Evolutionary conservation across 73 alveolate species (phyloP).

Genomic region (Paramecium tetraurelia): DNA sequence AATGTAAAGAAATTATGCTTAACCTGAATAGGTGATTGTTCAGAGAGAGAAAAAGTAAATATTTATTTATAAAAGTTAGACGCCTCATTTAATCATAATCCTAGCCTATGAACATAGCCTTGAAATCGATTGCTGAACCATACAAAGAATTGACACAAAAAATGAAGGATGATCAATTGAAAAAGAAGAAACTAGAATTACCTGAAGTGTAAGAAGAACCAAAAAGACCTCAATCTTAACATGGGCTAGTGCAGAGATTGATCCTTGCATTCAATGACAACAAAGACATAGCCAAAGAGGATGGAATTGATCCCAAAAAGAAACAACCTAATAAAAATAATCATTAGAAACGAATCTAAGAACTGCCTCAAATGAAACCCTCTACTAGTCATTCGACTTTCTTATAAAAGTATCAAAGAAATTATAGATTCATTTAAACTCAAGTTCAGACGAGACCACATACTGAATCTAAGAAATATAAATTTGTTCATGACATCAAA

Average conservation of each 20-base stretch:
- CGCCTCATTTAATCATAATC: background rate
- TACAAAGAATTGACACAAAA: background rate
- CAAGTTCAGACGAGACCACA: background rate
- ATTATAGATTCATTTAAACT: background rate
- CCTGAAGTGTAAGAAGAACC: background rate
- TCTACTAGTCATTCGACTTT: conserved; percentile 2
- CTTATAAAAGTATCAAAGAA: background rate
- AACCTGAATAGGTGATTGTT: background rate
- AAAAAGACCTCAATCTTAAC: background rate
- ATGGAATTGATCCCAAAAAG: background rate
- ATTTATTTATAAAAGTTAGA: background rate
- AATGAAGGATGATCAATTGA: background rate
- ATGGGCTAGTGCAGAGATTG: background rate
- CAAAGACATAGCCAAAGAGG: background rate
- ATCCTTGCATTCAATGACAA: background rate
- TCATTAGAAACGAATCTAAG: background rate
- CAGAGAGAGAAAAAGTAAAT: background rate
- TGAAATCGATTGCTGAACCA: background rate
- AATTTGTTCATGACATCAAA: conserved; percentile 27
- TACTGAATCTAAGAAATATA: conserved; percentile 30
- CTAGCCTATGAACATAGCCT: background rate
- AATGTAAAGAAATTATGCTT: conserved; percentile 38
- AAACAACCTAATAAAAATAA: background rate
- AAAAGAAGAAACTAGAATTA: background rate
- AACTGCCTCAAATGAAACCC: background rate